These are phyloP conservation scores for Funneliformis geosporum DNA, from an alignment of 192 early-diverging fungal genomes.

Conservation along the genomic window DNA sequence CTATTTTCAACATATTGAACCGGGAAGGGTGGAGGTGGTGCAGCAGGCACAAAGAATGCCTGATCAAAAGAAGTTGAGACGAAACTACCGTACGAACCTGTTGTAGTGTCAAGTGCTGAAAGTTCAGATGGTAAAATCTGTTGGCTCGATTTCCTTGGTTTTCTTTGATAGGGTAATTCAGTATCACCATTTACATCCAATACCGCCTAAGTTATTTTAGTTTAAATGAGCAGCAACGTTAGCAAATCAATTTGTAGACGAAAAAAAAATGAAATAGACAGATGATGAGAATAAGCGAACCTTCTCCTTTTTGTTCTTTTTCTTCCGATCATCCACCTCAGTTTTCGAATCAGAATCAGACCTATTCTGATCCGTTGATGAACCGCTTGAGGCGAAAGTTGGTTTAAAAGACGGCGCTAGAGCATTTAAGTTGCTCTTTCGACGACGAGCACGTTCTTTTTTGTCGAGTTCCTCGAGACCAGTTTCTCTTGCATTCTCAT, in stretches of 20 bases:
- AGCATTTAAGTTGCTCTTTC: constrained; percentile 26
- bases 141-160: neutral
- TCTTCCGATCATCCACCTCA: neutral
- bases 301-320: constrained; percentile 19
- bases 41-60: neutral
- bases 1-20: neutral
- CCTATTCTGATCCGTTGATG: neutral
- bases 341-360: neutral
- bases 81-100: neutral
- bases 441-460: constrained; percentile 10
- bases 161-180: neutral
- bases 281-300: neutral
- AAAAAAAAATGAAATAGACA: neutral
- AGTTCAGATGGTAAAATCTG: neutral
- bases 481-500: neutral
- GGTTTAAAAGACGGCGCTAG: constrained; percentile 3
- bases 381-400: neutral
- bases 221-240: neutral
- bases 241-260: neutral
- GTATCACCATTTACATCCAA: constrained; percentile 15
- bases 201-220: neutral
- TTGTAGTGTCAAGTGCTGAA: neutral
- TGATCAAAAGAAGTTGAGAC: neutral
- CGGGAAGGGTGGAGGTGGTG: neutral
- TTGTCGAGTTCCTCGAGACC: constrained; percentile 11